Evolutionary conservation across 805 yeast genomes (phyloP).

Genomic region (Yamadazyma sp.): DNA sequence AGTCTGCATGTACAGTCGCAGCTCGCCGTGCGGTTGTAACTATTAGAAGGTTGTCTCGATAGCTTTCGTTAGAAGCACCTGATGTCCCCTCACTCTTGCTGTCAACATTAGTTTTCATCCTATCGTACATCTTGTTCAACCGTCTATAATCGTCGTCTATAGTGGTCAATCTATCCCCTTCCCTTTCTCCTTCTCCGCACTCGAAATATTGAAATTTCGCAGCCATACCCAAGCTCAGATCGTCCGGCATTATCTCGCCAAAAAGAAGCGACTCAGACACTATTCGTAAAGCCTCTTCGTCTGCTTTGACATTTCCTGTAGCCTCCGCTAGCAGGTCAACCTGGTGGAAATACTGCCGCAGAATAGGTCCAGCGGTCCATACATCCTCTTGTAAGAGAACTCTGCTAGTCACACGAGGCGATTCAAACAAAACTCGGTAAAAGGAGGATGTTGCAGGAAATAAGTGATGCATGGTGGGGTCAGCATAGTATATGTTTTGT

Average conservation of each 20-base stretch:
- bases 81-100: neutral
- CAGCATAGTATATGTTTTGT: constrained; percentile 23
- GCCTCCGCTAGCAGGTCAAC: constrained; percentile 50
- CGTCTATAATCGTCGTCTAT: constrained; percentile 38
- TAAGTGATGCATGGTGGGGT: constrained; percentile 26
- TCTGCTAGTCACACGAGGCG: constrained; percentile 31
- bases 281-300: constrained; percentile 26
- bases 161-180: constrained; percentile 20
- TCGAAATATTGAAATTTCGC: constrained; percentile 36
- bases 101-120: neutral
- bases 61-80: neutral
- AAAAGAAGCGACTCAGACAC: constrained; percentile 42
- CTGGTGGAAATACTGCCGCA: constrained; percentile 42
- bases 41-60: constrained; percentile 23
- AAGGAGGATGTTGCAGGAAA: constrained; percentile 19
- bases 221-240: constrained; percentile 31
- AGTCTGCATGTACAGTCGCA: constrained; percentile 46
- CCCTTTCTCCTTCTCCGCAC: constrained; percentile 18
- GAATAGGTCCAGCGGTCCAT: constrained; percentile 52
- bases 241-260: constrained; percentile 1
- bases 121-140: constrained; percentile 24
- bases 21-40: constrained; percentile 43
- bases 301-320: constrained; percentile 47
- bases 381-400: constrained; percentile 45
- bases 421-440: constrained; percentile 21